Percentiles rank a stretch among this genome's conserved stretches.
Evolutionary conservation across 2,329 filamentous ascomycete genomes (phyloP).

Genomic region (Neophaeococcomyces mojaviensis): DNA sequence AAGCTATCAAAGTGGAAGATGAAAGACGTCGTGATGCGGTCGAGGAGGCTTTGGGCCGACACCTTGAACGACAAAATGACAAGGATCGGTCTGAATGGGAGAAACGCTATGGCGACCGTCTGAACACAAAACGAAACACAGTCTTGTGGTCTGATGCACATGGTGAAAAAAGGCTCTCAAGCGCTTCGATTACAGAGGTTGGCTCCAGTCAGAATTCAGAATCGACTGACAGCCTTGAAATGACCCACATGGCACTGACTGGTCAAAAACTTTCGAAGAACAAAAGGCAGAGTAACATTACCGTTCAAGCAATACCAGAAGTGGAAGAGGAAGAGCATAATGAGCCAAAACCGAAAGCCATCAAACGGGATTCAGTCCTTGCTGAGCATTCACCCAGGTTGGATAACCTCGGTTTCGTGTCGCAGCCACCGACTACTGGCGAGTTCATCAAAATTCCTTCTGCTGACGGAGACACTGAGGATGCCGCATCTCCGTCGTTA

Average conservation of each 20-base stretch:
- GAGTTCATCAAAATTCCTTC: not conserved
- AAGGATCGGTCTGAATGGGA: conserved; percentile 60
- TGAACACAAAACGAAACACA: conserved; percentile 34
- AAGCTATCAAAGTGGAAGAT: conserved; percentile 42
- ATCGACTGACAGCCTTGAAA: conserved; percentile 15
- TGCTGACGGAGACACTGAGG: not conserved
- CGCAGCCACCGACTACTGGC: not conserved
- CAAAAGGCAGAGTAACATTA: conserved; percentile 17
- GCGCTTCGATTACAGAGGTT: conserved; percentile 13
- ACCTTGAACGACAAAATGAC: conserved; percentile 40
- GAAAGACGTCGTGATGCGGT: conserved; percentile 52
- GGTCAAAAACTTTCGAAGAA: conserved; percentile 9
- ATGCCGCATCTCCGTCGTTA: not conserved
- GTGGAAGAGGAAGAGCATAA: conserved; percentile 14
- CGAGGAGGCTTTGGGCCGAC: conserved; percentile 63
- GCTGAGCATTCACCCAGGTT: not conserved
- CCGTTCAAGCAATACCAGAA: conserved; percentile 21
- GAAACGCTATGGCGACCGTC: conserved; percentile 60
- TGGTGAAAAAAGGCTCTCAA: conserved; percentile 27
- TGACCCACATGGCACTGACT: conserved; percentile 13
- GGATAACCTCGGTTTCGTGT: not conserved
- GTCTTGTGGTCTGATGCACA: conserved; percentile 44
- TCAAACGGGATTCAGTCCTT: not conserved
- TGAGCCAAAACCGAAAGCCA: not conserved
- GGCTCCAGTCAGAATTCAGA: not conserved